Evolutionary conservation across 2,329 filamentous ascomycete genomes (phyloP), one percentile per base, ranked within the genome.

Genomic region (Fulvia fulva): DNA sequence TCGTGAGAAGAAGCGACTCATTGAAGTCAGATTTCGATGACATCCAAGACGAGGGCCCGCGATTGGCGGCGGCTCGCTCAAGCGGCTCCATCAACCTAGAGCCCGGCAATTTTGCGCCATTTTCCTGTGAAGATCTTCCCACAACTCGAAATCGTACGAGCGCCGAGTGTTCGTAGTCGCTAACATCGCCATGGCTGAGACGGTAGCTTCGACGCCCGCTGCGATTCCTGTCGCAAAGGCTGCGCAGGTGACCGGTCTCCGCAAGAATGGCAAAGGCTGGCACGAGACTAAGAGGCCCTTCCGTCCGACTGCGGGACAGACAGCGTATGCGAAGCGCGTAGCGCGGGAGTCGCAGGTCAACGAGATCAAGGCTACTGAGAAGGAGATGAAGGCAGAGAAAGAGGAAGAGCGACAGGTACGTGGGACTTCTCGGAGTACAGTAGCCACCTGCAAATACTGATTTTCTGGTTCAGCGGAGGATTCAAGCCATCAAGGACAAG

Each of bases 201-300:
- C 47, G 59, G 73, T 57, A 62, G 63, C 65, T 19, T 26, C 69
- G 66, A 72, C 72, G n/a, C 65, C 71, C 3, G 45, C 63, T 19
- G 63, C 69, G 47, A 80, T 79, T 67, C 70, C 59, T 11, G 28
- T 26, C 16, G 60, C 61, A 22, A 64, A 61, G 28, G 49, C 51
- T 21, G 30, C 66, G 26, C 62, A 65, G 26, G 56, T 60, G 70
- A 56, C 77, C 76, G 74, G 90, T 63, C 87, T 94, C 83, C 88
- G 90, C 68, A 88, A 88, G 75, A 96, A 96, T 79, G 94, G 94
- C 73, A 97, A 97, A 79, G 90, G 96, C 79, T 99, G 94, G 94
- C 91, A 95, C 73, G 80, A 82, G 54, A 81, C 83, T 26, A 93
- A 91, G 73, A 89, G 87, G 63, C 86, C 94, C 0, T 97, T 97